phyloP scores from a whole-genome alignment of 805 yeast genomes.

The Barnettozyma sucrosica region DNA sequence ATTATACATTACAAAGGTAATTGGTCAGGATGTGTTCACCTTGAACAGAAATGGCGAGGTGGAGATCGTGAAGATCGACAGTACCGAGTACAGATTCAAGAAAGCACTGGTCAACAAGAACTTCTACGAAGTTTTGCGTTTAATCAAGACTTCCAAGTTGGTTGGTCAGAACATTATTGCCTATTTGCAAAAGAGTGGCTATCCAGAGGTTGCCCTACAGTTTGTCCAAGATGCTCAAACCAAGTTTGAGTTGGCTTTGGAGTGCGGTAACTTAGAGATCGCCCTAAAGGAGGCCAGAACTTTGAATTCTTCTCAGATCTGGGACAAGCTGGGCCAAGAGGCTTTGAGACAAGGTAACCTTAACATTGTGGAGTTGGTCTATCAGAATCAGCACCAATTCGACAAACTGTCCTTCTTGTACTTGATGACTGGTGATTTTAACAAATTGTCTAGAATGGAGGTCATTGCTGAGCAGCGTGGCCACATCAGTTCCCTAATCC shows the following conservation, averaged over 20 bases:
- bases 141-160: conserved; percentile 80
- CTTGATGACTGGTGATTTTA: conserved; percentile 72
- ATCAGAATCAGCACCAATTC: conserved; percentile 72
- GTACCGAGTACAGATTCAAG: conserved; percentile 96
- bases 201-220: conserved; percentile 95
- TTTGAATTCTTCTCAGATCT: conserved; percentile 58
- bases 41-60: conserved; percentile 83
- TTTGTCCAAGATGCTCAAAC: conserved; percentile 96
- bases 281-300: conserved; percentile 87
- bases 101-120: conserved; percentile 85
- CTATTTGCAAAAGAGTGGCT: conserved; percentile 89
- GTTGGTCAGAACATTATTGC: conserved; percentile 98
- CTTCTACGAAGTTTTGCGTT: conserved; percentile 84
- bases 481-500: conserved; percentile 72
- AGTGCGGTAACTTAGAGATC: conserved; percentile 80
- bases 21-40: conserved; percentile 69
- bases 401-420: conserved; percentile 90
- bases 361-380: conserved; percentile 76
- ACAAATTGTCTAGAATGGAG: conserved; percentile 77
- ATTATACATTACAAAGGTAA: conserved; percentile 68
- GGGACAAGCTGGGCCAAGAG: conserved; percentile 81
- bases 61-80: conserved; percentile 75
- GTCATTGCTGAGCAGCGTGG: conserved; percentile 84
- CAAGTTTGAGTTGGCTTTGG: conserved; percentile 90
- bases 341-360: conserved; percentile 89